These are phyloP conservation scores for Kalmusia sp. DNA, from an alignment of 2,329 filamentous ascomycete genomes.

Conservation along the genomic window DNA sequence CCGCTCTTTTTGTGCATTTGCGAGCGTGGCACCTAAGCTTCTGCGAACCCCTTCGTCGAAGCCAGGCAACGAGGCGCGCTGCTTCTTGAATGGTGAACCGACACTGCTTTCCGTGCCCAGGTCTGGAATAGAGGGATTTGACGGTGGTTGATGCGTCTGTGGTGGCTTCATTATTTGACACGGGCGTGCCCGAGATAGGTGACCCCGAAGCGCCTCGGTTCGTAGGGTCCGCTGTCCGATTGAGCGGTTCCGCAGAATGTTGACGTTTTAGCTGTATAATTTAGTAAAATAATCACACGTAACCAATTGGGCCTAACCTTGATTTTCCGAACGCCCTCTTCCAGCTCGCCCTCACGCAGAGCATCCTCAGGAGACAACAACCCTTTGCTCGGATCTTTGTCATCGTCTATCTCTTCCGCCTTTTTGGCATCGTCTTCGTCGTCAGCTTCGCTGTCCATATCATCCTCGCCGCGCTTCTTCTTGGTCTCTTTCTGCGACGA, in stretches of 20 bases:
- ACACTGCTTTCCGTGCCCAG: conserved; percentile 59
- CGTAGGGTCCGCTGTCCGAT: conserved; percentile 38
- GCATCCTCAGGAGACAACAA: conserved; percentile 73
- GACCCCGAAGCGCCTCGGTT: conserved; percentile 33
- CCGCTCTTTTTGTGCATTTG: conserved; percentile 40
- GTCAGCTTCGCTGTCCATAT: conserved; percentile 80
- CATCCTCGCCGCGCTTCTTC: conserved; percentile 54
- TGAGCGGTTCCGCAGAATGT: conserved; percentile 75
- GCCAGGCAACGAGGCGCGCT: conserved; percentile 67
- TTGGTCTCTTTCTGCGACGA: conserved; percentile 63
- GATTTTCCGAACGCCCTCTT: conserved; percentile 82
- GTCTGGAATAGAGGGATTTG: conserved; percentile 43
- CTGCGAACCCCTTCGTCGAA: conserved; percentile 52
- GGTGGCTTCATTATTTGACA: conserved; percentile 15
- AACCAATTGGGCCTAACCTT: conserved; percentile 62
- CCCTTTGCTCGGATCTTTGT: conserved; percentile 65
- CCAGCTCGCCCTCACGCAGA: conserved; percentile 74
- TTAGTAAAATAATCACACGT: conserved; percentile 18
- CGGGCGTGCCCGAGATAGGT: conserved; percentile 34
- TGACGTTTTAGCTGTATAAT: conserved; percentile 75
- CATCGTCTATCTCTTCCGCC: conserved; percentile 64
- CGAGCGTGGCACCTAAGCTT: conserved; percentile 42
- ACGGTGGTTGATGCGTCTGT: conserved; percentile 39
- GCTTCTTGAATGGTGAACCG: conserved; percentile 78
- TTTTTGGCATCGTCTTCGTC: conserved; percentile 72